Evolutionary conservation across 179 eudicot genomes (phyloP), one percentile per base, ranked within the genome.

Genomic region (Heliamphora pulchella): DNA sequence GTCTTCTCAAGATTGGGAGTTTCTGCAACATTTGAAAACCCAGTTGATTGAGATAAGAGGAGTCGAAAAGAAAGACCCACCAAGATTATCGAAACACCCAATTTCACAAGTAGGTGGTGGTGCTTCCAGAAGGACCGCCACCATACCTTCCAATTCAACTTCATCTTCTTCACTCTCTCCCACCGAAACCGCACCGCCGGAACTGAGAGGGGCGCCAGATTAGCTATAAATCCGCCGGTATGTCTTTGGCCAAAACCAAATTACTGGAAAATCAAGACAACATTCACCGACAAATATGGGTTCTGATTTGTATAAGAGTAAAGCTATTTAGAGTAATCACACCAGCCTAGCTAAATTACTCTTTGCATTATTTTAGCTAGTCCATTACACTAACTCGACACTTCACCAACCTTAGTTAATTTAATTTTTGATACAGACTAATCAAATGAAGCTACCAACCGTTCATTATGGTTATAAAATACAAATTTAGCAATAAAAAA

Each of bases 31-130:
- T 67, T 58, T 6, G 86, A 78, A 81, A 86, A 84, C 8, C 31
- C 83, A 78, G 72, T 39, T 58, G 87, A 51, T 68, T 64, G 75
- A 46, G 66, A 59, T 69, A 82, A 78, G 57, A 89, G 84, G 51
- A 87, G 70, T 59, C 87, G 71, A 65, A 91, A 77, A 70, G 83
- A 76, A 75, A 91, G 78, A 48, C 83, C 83, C 63, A 89, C 80
- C 2, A 89, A 79, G 31, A 91, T 83, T 61, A 88, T 81, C 61
- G 81, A 76, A 7, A 86, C 71, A 0, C 77, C 79, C 59, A 87
- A 66, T 81, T 88, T 91, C 22, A 87, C 65, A 17, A 85, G 5
- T 1, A 76, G 64, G 55, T 76, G 68, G 67, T 86, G 82, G 82
- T 89, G 77, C 47, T 87, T 87, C 10, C 77, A 81, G 47, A 80